These are phyloP conservation scores for Lodderomyces metapsilosis DNA, from an alignment of 1,139 yeast species.

Conservation along the genomic window DNA sequence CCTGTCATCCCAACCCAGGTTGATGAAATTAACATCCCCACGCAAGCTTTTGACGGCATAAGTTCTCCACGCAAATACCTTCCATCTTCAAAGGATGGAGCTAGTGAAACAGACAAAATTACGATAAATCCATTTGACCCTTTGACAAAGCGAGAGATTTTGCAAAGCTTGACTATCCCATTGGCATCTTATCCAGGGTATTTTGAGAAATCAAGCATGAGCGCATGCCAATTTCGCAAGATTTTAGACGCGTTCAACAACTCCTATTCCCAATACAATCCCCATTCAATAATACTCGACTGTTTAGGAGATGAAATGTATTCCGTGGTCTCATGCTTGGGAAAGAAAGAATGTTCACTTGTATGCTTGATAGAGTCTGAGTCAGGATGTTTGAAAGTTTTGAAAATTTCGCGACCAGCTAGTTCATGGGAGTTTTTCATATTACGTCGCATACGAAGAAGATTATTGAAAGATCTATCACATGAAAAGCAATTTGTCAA, in stretches of 20 bases:
- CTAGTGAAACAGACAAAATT: neutral
- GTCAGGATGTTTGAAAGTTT: slow-evolving; percentile 57
- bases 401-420: slow-evolving; percentile 72
- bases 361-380: slow-evolving; percentile 75
- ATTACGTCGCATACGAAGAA: slow-evolving; percentile 50
- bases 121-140: slow-evolving; percentile 21
- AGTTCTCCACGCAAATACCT: slow-evolving; percentile 44
- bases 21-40: slow-evolving; percentile 1
- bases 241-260: neutral
- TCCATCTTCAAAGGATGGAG: neutral
- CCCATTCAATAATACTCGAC: slow-evolving; percentile 35
- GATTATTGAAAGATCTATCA: slow-evolving; percentile 19
- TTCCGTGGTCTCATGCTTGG: slow-evolving; percentile 61
- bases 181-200: slow-evolving; percentile 30
- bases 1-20: slow-evolving; percentile 1
- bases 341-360: slow-evolving; percentile 78
- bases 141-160: slow-evolving; percentile 21
- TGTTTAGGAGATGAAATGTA: slow-evolving; percentile 51
- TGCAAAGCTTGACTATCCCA: slow-evolving; percentile 26
- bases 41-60: slow-evolving; percentile 6
- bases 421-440: slow-evolving; percentile 84
- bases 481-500: slow-evolving; percentile 25
- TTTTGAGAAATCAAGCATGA: slow-evolving; percentile 15
- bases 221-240: neutral
- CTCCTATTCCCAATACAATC: neutral